Evolutionary conservation across 148 eudicot genomes (phyloP), one percentile per base, ranked within the genome.

Genomic region (Hydrangea macrophylla): DNA sequence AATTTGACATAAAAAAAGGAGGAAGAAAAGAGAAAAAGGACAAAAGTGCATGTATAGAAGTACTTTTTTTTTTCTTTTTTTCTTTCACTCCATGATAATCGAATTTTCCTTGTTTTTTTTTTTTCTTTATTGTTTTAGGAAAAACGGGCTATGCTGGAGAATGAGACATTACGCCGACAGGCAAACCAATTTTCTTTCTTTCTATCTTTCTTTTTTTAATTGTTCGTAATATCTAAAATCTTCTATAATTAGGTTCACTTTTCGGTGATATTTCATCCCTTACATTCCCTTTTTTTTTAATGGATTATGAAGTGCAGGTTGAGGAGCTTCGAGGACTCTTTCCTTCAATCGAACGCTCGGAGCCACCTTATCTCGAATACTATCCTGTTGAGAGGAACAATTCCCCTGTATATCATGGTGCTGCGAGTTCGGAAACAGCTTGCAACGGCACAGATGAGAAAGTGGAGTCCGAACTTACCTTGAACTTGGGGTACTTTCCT

Each of bases 101-200:
- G 9, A 33, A 11, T 35, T 24, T 36, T n/a, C 18, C 64, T 33
- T 39, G 59, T n/a, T 73, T 63, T 17, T n/a, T n/a, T n/a, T n/a
- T n/a, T n/a, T n/a, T n/a, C n/a, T n/a, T n/a, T n/a, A n/a, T n/a
- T 26, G 22, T 24, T 71, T 20, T 31, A 90, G 93, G 93, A 90
- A 76, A 82, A 85, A 55, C 70, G 79, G 53, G 87, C 86, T n/a
- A 57, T 81, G 78, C 73, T 75, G 71, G 94, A 88, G 79, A 88
- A 86, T 65, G 89, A 86, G 77, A 70, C 69, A 18, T 68, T 90
- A 63, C 86, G 88, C 60, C 82, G 76, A 86, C 89, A 90, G 89
- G 94, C 70, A 81, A 64, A 48, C 28, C 12, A 54, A 40, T 31
- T 36, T 13, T 11, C n/a, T n/a, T n/a, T n/a, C n/a, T n/a, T n/a